Base-by-base conservation (phyloP, 495 filamentous ascomycete genomes). In the Echria macrotheca region DNA sequence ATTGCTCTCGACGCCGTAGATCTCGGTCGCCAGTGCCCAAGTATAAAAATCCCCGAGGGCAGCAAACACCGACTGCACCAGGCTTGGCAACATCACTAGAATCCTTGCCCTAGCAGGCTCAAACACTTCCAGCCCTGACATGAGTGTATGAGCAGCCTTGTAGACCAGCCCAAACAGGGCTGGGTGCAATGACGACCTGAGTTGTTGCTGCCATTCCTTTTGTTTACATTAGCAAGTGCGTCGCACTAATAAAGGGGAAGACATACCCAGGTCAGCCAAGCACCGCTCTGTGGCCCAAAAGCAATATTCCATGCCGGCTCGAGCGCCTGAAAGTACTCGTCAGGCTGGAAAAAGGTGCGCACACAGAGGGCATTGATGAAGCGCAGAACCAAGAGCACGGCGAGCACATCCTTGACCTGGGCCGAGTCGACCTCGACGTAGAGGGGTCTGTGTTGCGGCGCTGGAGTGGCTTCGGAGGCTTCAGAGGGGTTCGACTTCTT, bases 301-400 rank as follows among this genome's bases (percentile, higher is more conserved):
- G 87, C 85, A 37, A 91, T 73, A 64, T 84, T 75, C 91, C 91
- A 97, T 53, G 93, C 93, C 29, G 93, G 94, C 63, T 99, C 93
- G 9, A 99, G 76, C 5, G 90, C 87, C 61, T 99, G 93, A 55
- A 90, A 99, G 72, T 87, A 97, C 65, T 99, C 93, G 71, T 99
- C 93, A n/a, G 93, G 93, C 65, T 99, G 93, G 71, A 99, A 99
- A 65, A 96, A 99, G n/a, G 93, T 97, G 41, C 81, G 75, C 31
- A 94, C 72, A 41, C 72, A 79, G 47, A 96, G 71, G n/a, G 90
- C 83, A 68, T 97, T 96, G 62, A 88, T 59, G 42, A 95, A 76
- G 45, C 93, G 89, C 40, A 96, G 76, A 10, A 78, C 78, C 47
- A 96, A 57, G 17, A 96, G 79, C 32, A 81, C 72, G 32, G 79